Conservation (phyloP, 352 stramenopile genomes). For the Phytophthora syringae region DNA sequence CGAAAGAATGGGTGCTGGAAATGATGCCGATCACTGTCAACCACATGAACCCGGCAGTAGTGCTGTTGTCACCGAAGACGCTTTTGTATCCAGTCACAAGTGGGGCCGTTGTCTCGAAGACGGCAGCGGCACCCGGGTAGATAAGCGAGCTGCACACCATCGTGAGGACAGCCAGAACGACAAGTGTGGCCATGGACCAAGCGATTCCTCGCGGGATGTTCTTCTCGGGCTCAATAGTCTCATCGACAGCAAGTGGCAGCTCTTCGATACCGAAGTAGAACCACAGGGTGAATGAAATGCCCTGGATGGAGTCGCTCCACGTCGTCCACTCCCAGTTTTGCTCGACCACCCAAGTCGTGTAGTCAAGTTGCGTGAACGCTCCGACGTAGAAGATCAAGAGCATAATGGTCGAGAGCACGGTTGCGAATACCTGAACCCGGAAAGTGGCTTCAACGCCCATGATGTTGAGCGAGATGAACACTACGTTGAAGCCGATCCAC, state of each 20-base stretch:
- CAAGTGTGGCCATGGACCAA: conserved; percentile 58
- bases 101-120: conserved; percentile 47
- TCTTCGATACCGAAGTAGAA: conserved; percentile 84
- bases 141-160: conserved; percentile 69
- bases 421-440: conserved; percentile 64
- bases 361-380: conserved; percentile 56
- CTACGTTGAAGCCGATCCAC: conserved; percentile 59
- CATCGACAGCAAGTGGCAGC: conserved; percentile 70
- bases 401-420: conserved; percentile 53
- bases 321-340: conserved; percentile 60
- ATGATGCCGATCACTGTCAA: conserved; percentile 66
- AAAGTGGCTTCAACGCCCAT: conserved; percentile 65
- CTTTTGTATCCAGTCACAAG: conserved; percentile 73
- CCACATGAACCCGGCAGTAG: conserved; percentile 69
- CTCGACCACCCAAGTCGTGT: conserved; percentile 56
- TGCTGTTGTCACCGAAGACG: conserved; percentile 71
- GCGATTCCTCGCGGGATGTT: conserved; percentile 72
- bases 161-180: conserved; percentile 60
- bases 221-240: conserved; percentile 72
- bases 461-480: conserved; percentile 74
- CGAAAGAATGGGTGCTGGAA: conserved; percentile 71
- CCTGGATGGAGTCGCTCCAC: conserved; percentile 51
- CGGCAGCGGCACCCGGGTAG: conserved; percentile 43
- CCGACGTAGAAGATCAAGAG: conserved; percentile 68
- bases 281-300: conserved; percentile 64